Evolutionary conservation across 306 rosid genomes (phyloP).

Genomic region (Prunus persica): DNA sequence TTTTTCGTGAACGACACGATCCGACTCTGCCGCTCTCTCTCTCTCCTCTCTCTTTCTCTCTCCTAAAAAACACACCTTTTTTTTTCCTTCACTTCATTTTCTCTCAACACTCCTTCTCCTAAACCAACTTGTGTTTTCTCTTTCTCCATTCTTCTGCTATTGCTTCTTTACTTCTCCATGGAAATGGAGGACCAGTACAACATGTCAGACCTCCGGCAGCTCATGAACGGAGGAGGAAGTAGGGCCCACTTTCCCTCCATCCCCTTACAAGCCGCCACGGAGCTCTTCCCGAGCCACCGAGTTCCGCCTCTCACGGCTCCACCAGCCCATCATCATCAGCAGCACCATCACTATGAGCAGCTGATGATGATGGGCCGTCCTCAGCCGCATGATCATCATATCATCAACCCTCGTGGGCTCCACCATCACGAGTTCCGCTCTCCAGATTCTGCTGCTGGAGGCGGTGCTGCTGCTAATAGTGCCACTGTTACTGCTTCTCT

Average conservation of each 20-base stretch:
- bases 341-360: conserved; percentile 42
- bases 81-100: not conserved
- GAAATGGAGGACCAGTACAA: conserved; percentile 65
- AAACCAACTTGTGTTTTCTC: not conserved
- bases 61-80: not conserved
- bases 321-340: conserved; percentile 14
- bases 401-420: conserved; percentile 41
- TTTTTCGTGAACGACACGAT: conserved; percentile 83
- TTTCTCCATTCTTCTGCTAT: not conserved
- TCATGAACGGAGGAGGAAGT: conserved; percentile 37
- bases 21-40: conserved; percentile 72
- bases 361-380: conserved; percentile 70
- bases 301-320: conserved; percentile 19
- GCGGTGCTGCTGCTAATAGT: conserved; percentile 12
- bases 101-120: not conserved
- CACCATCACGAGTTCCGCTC: conserved; percentile 44
- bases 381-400: conserved; percentile 32
- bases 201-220: conserved; percentile 61
- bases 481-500: conserved; percentile 36
- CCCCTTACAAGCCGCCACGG: conserved; percentile 30
- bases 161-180: conserved; percentile 28
- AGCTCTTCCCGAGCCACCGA: conserved; percentile 55
- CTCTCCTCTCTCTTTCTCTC: conserved; percentile 17
- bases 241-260: conserved; percentile 42
- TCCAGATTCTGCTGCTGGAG: conserved; percentile 33